Percentiles rank a stretch among this genome's conserved stretches.
phyloP scores from a whole-genome alignment of 495 filamentous ascomycete species.

The Penicillium egyptiacum region DNA sequence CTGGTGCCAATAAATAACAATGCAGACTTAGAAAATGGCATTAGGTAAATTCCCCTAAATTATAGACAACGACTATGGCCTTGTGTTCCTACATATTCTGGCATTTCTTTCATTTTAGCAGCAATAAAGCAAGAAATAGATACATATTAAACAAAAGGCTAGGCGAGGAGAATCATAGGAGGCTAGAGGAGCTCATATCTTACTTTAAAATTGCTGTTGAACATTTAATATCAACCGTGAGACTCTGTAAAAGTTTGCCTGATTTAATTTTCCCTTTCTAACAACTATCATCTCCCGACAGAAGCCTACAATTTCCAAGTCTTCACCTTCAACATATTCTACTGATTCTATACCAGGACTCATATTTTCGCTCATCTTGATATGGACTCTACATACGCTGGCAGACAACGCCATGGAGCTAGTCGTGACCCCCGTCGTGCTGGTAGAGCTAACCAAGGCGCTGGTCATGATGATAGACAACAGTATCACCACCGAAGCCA shows the following conservation, averaged over 20 bases:
- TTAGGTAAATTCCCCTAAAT: background rate
- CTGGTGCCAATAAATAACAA: background rate
- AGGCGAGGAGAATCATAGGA: background rate
- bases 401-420: background rate
- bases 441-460: background rate
- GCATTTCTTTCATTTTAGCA: background rate
- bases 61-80: background rate
- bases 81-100: background rate
- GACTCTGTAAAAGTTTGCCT: background rate
- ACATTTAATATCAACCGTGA: background rate
- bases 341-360: background rate
- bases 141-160: background rate
- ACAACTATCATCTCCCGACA: background rate
- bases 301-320: background rate
- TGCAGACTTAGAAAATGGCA: background rate
- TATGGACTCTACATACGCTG: background rate
- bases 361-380: background rate
- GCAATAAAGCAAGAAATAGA: background rate
- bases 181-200: background rate
- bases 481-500: background rate
- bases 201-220: background rate
- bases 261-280: background rate
- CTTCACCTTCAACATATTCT: background rate
- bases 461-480: background rate
- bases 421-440: background rate